Evolutionary conservation across 257 asterid genomes (phyloP), one percentile per base, ranked within the genome.

Genomic region (Solanum habrochaites): DNA sequence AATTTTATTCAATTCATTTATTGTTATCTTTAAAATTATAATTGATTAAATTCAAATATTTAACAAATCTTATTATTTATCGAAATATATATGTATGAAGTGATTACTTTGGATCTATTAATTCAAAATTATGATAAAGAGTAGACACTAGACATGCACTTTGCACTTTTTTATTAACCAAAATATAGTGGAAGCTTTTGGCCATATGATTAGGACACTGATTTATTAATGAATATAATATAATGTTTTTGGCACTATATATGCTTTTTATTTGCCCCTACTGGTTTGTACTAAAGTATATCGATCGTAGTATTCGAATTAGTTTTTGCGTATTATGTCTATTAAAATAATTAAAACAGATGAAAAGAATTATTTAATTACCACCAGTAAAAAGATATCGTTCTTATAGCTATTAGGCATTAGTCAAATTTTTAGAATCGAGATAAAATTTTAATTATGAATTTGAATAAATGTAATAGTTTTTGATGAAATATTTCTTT

Each of bases 1-100:
- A 35, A 35, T 35, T 35, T 35, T 1, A 0, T 62, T 6, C 5
- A 10, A 62, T 0, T 3, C 1, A n/a, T 23, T 1, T 1, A 11
- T 64, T 3, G 3, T 31, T 31, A 31, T 31, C 16, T n/a, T 8
- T 64, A 64, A n/a, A n/a, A 62, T 62, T 62, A n/a, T 62, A 62
- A 62, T n/a, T 62, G 2, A 62, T 62, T 4, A 62, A n/a, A 62
- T 62, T 1, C 1, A 62, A 62, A 69, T 69, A 29, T 69, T 69
- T 29, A 29, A 31, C 25, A 70, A 70, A 32, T 6, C 5, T 14
- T 73, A 3, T 21, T 37, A 37, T 47, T 16, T 2, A 16, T 52
- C 2, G 45, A 3, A 32, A 72, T 11, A 18, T 71, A 52, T 72
- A 35, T 40, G 49, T 67, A 12, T 67, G 21, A 27, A 67, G 39